Percentiles rank a stretch among this genome's conserved stretches.
These are phyloP conservation scores for Aspergillus saccharolyticus DNA, from an alignment of 495 filamentous ascomycete species.

Conservation along the genomic window DNA sequence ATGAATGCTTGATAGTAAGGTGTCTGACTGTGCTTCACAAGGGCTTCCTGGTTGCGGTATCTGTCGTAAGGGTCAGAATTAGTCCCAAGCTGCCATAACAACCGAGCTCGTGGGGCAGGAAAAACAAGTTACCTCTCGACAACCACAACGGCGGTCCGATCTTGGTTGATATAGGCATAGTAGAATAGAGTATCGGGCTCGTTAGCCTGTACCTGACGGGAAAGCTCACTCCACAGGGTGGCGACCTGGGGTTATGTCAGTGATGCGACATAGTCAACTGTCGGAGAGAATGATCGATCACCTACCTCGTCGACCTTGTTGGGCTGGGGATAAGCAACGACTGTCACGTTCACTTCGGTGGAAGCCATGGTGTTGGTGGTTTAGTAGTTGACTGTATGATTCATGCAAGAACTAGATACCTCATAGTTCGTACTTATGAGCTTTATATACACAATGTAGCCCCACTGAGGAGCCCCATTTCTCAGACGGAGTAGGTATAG, in stretches of 20 bases:
- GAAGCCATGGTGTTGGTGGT: slow-evolving; percentile 3
- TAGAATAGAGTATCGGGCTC: slow-evolving; percentile 34
- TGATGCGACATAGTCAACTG: neutral
- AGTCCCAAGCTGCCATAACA: neutral
- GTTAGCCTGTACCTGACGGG: slow-evolving; percentile 25
- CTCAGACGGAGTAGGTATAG: neutral
- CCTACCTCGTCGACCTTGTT: slow-evolving; percentile 31
- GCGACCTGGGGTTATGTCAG: slow-evolving; percentile 15
- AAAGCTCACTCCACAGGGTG: slow-evolving; percentile 21
- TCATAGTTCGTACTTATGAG: neutral
- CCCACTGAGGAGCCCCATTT: slow-evolving; percentile 6
- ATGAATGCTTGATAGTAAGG: slow-evolving; percentile 28
- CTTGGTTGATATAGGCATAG: slow-evolving; percentile 23
- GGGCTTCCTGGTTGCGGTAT: slow-evolving; percentile 29
- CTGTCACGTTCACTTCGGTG: slow-evolving; percentile 26
- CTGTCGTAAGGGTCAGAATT: slow-evolving; percentile 6
- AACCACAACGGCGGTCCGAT: slow-evolving; percentile 30
- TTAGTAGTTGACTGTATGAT: too few species aligned
- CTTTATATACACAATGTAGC: neutral
- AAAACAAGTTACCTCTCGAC: slow-evolving; percentile 25
- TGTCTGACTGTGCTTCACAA: slow-evolving; percentile 22
- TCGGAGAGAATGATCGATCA: neutral
- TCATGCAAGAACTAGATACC: too few species aligned
- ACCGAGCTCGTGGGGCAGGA: neutral
- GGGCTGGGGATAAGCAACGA: slow-evolving; percentile 27